Base-by-base conservation (phyloP, 2,329 filamentous ascomycete genomes). In the Fusarium coicis region DNA sequence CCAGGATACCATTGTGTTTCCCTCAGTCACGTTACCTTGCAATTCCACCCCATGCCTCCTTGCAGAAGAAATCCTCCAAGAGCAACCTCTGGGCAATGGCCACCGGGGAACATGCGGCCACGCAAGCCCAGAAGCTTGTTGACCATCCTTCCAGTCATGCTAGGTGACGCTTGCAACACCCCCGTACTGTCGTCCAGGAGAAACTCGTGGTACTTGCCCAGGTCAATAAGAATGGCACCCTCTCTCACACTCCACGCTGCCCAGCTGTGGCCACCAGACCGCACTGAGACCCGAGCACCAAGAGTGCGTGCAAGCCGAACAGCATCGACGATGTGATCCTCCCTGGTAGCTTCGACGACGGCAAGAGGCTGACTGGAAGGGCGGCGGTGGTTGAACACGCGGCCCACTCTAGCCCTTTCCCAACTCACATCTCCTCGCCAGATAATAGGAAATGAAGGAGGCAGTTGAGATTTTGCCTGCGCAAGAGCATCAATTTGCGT, bases 1-100 rank as follows among this genome's bases (percentile, higher is more conserved):
- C 4, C 4, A 9, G 4, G 10, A 15, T 3, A 6, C 4, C 0
- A 3, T 30, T 32, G 2, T 12, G 7, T 6, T 3, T 58, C 3
- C 4, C 8, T 30, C 19, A 12, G 2, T 8, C 15, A 11, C 2
- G 0, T 40, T 52, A 59, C 56, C 56, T 59, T 59, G 21, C 43
- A 59, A 8, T 59, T 50, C 56, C 56, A 59, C 1, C 56, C 43
- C 34, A 59, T 59, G 4, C 43, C 43, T 15, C 56, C 56, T 2
- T 59, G 56, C 2, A 52, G 26, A 32, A 59, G 34, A 4, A 59
- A 59, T 2, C 56, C 56, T 1, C 43, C 43, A 52, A 59, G 43
- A 32, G 43, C 43, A 52, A 52, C 56, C 26, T 52, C 49, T 16
- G 49, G 49, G 32, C 49, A 52, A 21, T 52, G 49, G 3, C 49